These are phyloP conservation scores for Talaromyces islandicus DNA, from an alignment of 2,329 filamentous ascomycete genomes.

Conservation along the genomic window DNA sequence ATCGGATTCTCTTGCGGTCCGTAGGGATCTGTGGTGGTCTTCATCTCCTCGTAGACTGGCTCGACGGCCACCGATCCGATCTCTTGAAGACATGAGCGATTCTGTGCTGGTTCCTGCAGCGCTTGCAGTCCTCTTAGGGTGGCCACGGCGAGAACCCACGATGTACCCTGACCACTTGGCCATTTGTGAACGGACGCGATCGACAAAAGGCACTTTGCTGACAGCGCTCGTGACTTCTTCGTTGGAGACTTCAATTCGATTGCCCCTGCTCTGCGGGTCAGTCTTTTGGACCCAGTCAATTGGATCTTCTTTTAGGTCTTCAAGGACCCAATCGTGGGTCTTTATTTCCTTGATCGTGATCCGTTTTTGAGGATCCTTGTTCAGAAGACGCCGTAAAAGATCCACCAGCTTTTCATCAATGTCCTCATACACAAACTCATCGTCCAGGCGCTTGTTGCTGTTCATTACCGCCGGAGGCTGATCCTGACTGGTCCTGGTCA, in stretches of 20 bases:
- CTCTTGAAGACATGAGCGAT: conserved; percentile 52
- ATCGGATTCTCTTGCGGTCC: conserved; percentile 50
- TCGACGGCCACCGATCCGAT: conserved; percentile 44
- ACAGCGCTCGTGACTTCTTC: conserved; percentile 86
- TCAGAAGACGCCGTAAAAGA: conserved; percentile 70
- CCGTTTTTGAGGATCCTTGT: conserved; percentile 81
- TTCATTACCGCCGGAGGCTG: conserved; percentile 41
- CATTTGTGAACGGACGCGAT: conserved; percentile 74
- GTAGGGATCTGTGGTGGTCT: conserved; percentile 46
- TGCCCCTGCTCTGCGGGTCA: conserved; percentile 74
- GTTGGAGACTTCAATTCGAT: conserved; percentile 86
- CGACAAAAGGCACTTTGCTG: conserved; percentile 78
- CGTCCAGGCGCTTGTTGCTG: conserved; percentile 66
- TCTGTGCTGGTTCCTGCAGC: conserved; percentile 49
- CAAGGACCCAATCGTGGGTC: conserved; percentile 83
- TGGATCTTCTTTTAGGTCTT: conserved; percentile 64
- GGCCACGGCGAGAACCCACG: conserved; percentile 34
- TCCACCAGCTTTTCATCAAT: conserved; percentile 76
- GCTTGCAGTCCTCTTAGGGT: conserved; percentile 45
- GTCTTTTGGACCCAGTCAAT: conserved; percentile 88
- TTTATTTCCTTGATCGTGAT: conserved; percentile 91
- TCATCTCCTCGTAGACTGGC: conserved; percentile 57
- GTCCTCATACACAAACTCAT: conserved; percentile 77
- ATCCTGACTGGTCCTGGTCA: background rate
- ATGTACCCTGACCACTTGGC: conserved; percentile 59